Conservation (phyloP, 129 eudicot genomes). For the Arctium minus region DNA sequence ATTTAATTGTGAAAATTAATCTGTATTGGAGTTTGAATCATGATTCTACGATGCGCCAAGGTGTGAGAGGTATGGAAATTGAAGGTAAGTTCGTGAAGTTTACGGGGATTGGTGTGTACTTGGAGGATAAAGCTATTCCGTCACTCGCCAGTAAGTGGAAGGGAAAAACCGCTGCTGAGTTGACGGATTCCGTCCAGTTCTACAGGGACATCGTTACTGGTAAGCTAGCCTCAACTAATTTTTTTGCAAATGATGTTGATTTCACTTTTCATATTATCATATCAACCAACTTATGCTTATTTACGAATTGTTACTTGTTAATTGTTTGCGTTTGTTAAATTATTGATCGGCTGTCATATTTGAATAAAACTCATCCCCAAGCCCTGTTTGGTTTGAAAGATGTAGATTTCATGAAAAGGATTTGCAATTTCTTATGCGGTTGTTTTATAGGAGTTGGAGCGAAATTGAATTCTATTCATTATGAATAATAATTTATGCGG, state of each 20-base stretch:
- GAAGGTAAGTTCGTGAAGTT: constrained; percentile 62
- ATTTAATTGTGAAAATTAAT: neutral
- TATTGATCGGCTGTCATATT: neutral
- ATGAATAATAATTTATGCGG: too few relatives aligned
- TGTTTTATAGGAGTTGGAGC: too few relatives aligned
- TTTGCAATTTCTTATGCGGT: too few relatives aligned
- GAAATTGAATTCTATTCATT: too few relatives aligned
- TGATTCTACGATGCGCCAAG: constrained; percentile 38
- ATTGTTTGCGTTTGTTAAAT: too few relatives aligned
- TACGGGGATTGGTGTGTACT: constrained; percentile 78
- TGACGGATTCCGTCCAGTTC: constrained; percentile 60
- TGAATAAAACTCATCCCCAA: neutral
- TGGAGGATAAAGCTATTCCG: constrained; percentile 63
- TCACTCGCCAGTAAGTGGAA: constrained; percentile 78
- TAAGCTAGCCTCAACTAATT: constrained; percentile 9
- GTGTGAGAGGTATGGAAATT: constrained; percentile 79
- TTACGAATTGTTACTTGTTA: neutral
- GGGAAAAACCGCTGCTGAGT: constrained; percentile 63
- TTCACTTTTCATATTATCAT: neutral
- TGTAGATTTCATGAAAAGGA: too few relatives aligned
- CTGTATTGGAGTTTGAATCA: neutral
- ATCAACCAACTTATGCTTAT: neutral
- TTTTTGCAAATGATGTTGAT: neutral
- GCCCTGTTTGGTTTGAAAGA: too few relatives aligned
- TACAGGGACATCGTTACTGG: constrained; percentile 65